Conservation (phyloP, 495 filamentous ascomycete genomes). For the Neohortaea acidophila region DNA sequence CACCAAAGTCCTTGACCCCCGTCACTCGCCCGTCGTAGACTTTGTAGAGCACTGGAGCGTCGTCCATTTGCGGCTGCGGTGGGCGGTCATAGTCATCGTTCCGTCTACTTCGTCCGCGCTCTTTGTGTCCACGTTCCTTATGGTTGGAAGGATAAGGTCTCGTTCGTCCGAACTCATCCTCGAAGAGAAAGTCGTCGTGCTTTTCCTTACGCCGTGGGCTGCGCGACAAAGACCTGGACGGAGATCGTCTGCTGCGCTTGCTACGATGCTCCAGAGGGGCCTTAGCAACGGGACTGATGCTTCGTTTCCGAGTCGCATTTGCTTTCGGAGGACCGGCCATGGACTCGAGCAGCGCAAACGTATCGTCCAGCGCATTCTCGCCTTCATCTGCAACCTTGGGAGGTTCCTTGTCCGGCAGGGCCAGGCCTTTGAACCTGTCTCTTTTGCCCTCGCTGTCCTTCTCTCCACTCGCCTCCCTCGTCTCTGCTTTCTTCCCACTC, state of each 20-base stretch:
- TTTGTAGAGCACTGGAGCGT: constrained; percentile 68
- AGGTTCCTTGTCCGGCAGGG: constrained; percentile 67
- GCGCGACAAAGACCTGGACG: constrained; percentile 41
- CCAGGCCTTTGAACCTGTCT: constrained; percentile 74
- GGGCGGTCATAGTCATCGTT: constrained; percentile 50
- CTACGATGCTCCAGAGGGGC: constrained; percentile 30
- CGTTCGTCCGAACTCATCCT: constrained; percentile 47
- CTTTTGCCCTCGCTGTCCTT: constrained; percentile 42
- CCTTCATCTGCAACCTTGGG: constrained; percentile 27
- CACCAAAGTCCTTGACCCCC: constrained; percentile 87
- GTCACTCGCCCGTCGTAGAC: constrained; percentile 81
- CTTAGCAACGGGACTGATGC: constrained; percentile 58
- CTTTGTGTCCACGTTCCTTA: constrained; percentile 27
- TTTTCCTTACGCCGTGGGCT: constrained; percentile 27
- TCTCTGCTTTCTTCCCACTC: constrained; percentile 19
- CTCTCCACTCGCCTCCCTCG: constrained; percentile 26
- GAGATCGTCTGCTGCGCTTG: constrained; percentile 34
- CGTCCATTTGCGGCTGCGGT: constrained; percentile 65
- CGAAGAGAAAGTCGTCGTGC: constrained; percentile 36
- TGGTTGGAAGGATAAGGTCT: constrained; percentile 25
- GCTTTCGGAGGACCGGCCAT: constrained; percentile 52
- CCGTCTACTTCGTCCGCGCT: constrained; percentile 24
- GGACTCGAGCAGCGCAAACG: constrained; percentile 76
- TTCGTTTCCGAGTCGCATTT: constrained; percentile 43
- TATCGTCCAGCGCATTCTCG: constrained; percentile 63